Evolutionary conservation across 2,329 filamentous ascomycete species (phyloP).

Genomic region (Neonectria faginata): DNA sequence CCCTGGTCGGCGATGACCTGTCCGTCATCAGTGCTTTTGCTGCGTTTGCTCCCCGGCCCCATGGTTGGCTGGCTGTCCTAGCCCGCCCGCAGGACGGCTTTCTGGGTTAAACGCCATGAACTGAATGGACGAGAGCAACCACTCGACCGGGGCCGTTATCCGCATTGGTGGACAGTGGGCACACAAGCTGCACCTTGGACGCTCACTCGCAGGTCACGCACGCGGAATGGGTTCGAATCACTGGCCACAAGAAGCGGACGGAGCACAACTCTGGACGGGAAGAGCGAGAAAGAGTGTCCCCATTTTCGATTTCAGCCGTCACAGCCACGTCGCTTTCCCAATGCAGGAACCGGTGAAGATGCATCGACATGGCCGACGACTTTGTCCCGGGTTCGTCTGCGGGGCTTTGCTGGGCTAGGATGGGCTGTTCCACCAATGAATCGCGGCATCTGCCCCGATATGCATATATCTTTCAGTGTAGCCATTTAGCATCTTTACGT

Average conservation of each 20-base stretch:
- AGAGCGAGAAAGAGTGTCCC: conserved; percentile 3
- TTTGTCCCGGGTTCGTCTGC: conserved; percentile 38
- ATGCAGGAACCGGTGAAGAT: conserved; percentile 51
- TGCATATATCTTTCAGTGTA: conserved; percentile 6
- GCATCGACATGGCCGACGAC: conserved; percentile 40
- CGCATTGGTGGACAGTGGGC: neutral
- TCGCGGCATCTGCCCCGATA: conserved; percentile 11
- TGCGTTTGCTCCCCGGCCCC: neutral
- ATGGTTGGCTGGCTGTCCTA: neutral
- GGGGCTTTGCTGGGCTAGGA: conserved; percentile 29
- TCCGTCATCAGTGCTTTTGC: neutral
- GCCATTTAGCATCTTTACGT: neutral
- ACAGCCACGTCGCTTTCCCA: conserved; percentile 46
- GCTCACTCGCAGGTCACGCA: conserved; percentile 26
- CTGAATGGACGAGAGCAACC: neutral
- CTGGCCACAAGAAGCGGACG: conserved; percentile 20
- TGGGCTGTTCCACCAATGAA: conserved; percentile 40
- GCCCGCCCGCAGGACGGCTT: neutral
- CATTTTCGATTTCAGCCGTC: conserved; percentile 29
- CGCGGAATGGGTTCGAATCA: conserved; percentile 9
- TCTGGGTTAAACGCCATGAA: neutral
- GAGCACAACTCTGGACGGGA: neutral
- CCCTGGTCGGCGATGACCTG: neutral
- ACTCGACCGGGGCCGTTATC: neutral
- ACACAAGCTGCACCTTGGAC: conserved; percentile 7